phyloP scores from a whole-genome alignment of 371 early-diverging fungal species.

The Entomophthora muscae region DNA sequence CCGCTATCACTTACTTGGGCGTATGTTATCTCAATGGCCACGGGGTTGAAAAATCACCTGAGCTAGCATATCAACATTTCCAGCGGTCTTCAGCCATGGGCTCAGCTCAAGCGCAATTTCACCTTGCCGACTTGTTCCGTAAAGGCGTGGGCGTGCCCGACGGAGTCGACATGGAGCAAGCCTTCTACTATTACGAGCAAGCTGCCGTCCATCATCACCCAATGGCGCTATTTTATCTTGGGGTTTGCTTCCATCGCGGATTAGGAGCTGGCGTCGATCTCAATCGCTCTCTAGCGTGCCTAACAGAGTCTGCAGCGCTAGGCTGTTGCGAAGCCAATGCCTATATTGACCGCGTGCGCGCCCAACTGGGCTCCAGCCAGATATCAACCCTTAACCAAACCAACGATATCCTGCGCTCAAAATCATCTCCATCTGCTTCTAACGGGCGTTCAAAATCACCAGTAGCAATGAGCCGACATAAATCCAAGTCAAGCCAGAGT shows the following conservation, averaged over 20 bases:
- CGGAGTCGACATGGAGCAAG: not conserved
- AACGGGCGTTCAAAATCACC: too few relatives aligned
- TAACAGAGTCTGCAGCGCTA: not conserved
- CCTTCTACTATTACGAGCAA: not conserved
- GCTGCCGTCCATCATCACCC: not conserved
- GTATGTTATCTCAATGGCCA: conserved; percentile 66
- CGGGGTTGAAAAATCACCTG: conserved; percentile 29
- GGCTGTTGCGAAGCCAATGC: not conserved
- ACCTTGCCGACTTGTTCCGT: conserved; percentile 1
- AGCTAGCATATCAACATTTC: not conserved
- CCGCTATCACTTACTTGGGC: conserved; percentile 27
- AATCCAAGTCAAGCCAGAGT: too few relatives aligned
- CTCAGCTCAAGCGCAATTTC: not conserved
- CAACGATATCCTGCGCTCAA: too few relatives aligned
- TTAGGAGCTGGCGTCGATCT: not conserved
- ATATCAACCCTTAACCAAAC: too few relatives aligned
- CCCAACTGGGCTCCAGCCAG: too few relatives aligned
- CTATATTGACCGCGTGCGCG: not conserved
- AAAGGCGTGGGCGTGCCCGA: conserved; percentile 1
- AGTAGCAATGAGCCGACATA: too few relatives aligned
- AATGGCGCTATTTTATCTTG: conserved; percentile 1
- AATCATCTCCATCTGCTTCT: too few relatives aligned
- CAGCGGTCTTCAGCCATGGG: not conserved
- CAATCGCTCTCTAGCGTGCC: not conserved
- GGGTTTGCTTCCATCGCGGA: conserved; percentile 3